Conservation (phyloP, 176 grass and related monocot species). For the Cocos nucifera region DNA sequence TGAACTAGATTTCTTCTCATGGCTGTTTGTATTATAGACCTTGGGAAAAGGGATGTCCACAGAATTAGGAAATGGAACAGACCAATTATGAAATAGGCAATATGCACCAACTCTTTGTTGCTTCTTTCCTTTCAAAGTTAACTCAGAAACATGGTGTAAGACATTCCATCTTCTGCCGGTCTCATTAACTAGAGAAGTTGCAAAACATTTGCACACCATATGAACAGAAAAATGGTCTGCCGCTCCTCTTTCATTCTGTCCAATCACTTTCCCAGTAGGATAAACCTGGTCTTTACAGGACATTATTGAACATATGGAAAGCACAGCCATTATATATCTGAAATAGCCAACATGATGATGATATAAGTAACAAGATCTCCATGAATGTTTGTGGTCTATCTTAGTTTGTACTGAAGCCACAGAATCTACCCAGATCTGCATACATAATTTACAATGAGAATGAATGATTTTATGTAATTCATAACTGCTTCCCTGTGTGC, state of each 20-base stretch:
- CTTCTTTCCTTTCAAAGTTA: constrained; percentile 2
- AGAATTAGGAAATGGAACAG: background rate
- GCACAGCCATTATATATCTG: constrained; percentile 33
- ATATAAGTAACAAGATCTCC: background rate
- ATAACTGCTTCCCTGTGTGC: no score
- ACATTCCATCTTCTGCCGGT: background rate
- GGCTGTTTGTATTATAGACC: constrained; percentile 16
- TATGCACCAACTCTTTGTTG: background rate
- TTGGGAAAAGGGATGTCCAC: background rate
- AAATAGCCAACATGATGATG: constrained; percentile 6
- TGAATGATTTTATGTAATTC: no score
- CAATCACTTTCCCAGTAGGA: background rate
- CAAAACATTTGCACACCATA: background rate
- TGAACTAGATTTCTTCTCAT: constrained; percentile 15
- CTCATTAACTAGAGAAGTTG: background rate
- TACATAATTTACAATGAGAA: background rate
- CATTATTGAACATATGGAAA: constrained; percentile 7
- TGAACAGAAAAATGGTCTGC: constrained; percentile 1
- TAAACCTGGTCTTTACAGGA: constrained; percentile 11
- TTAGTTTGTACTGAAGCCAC: background rate
- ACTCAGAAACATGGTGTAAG: constrained; percentile 6
- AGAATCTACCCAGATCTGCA: background rate
- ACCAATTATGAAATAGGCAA: background rate
- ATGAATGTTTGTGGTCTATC: background rate
- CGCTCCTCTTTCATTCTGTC: background rate